Base-by-base conservation (phyloP, 768 basidiomycete species). In the Dioszegia crocea region DNA sequence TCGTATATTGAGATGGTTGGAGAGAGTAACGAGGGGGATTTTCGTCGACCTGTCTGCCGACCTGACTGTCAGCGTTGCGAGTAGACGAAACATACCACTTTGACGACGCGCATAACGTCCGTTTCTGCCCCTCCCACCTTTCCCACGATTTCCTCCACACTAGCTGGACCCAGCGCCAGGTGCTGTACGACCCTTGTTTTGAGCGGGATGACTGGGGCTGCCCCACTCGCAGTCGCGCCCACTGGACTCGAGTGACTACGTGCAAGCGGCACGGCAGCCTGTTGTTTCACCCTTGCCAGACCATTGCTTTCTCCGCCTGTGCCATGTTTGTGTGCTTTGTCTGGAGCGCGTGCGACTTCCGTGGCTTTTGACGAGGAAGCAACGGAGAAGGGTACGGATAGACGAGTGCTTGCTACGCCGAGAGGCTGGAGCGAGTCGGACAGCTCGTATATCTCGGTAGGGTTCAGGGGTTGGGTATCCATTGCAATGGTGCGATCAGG, bases 161-260 rank as follows among this genome's bases (percentile, higher is more conserved):
- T 56, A 31, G 61, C 65, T 8, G 68, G 64, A 5, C 71, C 71
- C 11, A 73, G 54, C 4, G 69, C 68, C 1, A 73, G 56, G n/a
- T 62, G 47, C 51, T 73, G 71, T 57, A 73, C 62, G 4, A 73
- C 71, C 31, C 71, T 47, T 17, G 71, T 73, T 56, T 73, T 73
- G 44, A 73, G 65, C 14, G 71, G 71, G 31, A 73, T 63, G 23
- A 31, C 30, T 29, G 51, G 51, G 4, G 26, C 16, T 43, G 40
- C 5, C n/a, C n/a, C n/a, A 11, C 38, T 16, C 16, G 51, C 5
- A 26, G 40, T 5, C n/a, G 26, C 16, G 21, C 27, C 27, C 3
- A 11, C 54, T 2, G 54, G 43, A 23, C 30, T 56, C 2, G 44
- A 45, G 12, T 31, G 41, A 46, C 41, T 56, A 12, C 43, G n/a